Percentiles rank a stretch among this genome's conserved stretches.
Conservation (phyloP, 805 yeast genomes). For the Martiniozyma abietophila region DNA sequence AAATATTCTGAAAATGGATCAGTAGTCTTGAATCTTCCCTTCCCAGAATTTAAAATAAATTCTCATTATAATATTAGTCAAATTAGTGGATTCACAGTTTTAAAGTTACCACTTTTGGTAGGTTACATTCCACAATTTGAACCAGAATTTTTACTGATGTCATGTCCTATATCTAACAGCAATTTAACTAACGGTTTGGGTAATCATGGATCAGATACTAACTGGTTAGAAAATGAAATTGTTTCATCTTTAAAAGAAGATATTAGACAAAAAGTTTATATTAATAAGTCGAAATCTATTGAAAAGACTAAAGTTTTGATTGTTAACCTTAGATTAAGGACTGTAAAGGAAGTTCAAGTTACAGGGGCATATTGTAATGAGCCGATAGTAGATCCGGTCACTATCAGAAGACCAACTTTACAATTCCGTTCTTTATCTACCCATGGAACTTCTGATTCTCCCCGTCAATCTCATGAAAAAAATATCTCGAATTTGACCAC, state of each 20-base stretch:
- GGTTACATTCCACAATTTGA: conserved; percentile 41
- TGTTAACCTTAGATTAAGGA: conserved; percentile 22
- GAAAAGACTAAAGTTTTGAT: conserved; percentile 11
- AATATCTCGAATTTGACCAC: conserved; percentile 5
- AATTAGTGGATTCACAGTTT: conserved; percentile 6
- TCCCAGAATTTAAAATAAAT: too few species aligned
- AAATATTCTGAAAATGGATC: too few species aligned
- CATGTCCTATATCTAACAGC: conserved; percentile 31
- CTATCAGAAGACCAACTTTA: conserved; percentile 2
- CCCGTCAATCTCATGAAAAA: conserved; percentile 4
- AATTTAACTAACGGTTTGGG: conserved; percentile 4
- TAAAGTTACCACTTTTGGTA: conserved; percentile 19
- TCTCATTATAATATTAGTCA: too few species aligned
- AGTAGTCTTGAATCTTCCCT: too few species aligned
- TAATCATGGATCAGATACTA: conserved; percentile 21
- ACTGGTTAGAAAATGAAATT: conserved; percentile 33
- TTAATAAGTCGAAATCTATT: conserved; percentile 1
- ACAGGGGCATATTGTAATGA: conserved; percentile 5
- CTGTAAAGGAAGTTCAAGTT: conserved; percentile 18
- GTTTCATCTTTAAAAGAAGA: conserved; percentile 41
- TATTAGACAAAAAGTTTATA: too few species aligned
- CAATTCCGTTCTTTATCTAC: conserved; percentile 6
- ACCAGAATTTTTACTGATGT: conserved; percentile 42
- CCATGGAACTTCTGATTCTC: conserved; percentile 1
- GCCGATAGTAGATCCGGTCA: background rate